These are phyloP conservation scores for Monosporozyma solicola DNA, from an alignment of 805 yeast genomes.

Conservation along the genomic window DNA sequence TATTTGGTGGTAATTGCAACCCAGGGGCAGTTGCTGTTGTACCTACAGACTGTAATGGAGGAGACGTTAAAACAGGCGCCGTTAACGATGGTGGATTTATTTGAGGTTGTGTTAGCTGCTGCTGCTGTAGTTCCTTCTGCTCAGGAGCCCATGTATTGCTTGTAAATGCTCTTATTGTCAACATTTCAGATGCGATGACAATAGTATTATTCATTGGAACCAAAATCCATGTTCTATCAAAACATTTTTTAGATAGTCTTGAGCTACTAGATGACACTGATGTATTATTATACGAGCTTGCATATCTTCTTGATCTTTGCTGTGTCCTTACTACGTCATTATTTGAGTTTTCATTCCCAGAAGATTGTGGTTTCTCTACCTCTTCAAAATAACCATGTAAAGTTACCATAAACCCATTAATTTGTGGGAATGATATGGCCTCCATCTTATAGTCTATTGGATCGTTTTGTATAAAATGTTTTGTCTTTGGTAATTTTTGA, in stretches of 20 bases:
- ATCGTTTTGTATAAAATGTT: slow-evolving; percentile 55
- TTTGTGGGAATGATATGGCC: slow-evolving; percentile 57
- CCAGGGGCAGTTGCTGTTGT: background rate
- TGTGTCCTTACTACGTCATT: background rate
- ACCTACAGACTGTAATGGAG: background rate
- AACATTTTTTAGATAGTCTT: slow-evolving; percentile 54
- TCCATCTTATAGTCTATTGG: slow-evolving; percentile 72
- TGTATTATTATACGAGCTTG: slow-evolving; percentile 13
- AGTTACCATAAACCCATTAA: slow-evolving; percentile 67
- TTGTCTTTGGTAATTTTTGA: slow-evolving; percentile 63
- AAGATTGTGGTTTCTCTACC: slow-evolving; percentile 40
- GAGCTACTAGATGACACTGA: slow-evolving; percentile 23
- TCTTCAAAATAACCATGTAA: slow-evolving; percentile 85
- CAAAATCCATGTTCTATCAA: slow-evolving; percentile 76
- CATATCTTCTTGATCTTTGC: slow-evolving; percentile 21
- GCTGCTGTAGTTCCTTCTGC: slow-evolving; percentile 6
- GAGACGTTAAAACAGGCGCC: background rate
- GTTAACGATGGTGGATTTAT: background rate
- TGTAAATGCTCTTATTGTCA: slow-evolving; percentile 55
- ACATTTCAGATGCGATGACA: slow-evolving; percentile 78
- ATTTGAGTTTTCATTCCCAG: slow-evolving; percentile 16
- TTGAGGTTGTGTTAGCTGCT: background rate
- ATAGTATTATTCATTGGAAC: slow-evolving; percentile 61
- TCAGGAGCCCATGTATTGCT: slow-evolving; percentile 47
- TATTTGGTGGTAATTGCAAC: slow-evolving; percentile 47